Percentiles rank a stretch among this genome's conserved stretches.
Evolutionary conservation across 805 yeast genomes (phyloP).

Genomic region (Jamesozyma hellenica): DNA sequence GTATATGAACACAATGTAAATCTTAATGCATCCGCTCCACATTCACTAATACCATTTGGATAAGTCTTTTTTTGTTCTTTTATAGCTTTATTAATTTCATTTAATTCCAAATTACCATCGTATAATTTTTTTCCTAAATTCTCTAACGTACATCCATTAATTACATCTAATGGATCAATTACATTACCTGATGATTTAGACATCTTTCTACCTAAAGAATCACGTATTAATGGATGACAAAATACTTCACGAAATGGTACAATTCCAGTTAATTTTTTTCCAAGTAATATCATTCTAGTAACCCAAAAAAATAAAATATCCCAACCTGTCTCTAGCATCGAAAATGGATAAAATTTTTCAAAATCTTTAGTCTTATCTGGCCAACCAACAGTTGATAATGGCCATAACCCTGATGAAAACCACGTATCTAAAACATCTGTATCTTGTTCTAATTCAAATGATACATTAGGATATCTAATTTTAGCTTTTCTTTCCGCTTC

Average conservation of each 20-base stretch:
- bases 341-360: constrained; percentile 73
- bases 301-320: constrained; percentile 99
- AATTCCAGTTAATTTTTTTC: constrained; percentile 76
- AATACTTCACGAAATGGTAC: constrained; percentile 92
- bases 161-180: constrained; percentile 88
- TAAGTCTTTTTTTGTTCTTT: constrained; percentile 77
- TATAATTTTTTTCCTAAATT: constrained; percentile 63
- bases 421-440: constrained; percentile 98
- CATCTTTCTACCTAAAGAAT: constrained; percentile 97
- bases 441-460: constrained; percentile 76
- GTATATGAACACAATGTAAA: constrained; percentile 96
- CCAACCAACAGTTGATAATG: constrained; percentile 93
- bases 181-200: constrained; percentile 96
- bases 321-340: constrained; percentile 96
- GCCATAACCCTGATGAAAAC: constrained; percentile 98
- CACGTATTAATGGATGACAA: constrained; percentile 97
- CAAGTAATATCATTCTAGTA: constrained; percentile 84
- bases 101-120: constrained; percentile 75
- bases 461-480: constrained; percentile 54
- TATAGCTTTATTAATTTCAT: constrained; percentile 73
- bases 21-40: constrained; percentile 97
- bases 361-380: constrained; percentile 67
- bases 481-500: constrained; percentile 80
- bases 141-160: constrained; percentile 70
- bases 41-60: constrained; percentile 95